Conservation (phyloP, 192 early-diverging fungal species). For the Rhizoclosmatium sp. region DNA sequence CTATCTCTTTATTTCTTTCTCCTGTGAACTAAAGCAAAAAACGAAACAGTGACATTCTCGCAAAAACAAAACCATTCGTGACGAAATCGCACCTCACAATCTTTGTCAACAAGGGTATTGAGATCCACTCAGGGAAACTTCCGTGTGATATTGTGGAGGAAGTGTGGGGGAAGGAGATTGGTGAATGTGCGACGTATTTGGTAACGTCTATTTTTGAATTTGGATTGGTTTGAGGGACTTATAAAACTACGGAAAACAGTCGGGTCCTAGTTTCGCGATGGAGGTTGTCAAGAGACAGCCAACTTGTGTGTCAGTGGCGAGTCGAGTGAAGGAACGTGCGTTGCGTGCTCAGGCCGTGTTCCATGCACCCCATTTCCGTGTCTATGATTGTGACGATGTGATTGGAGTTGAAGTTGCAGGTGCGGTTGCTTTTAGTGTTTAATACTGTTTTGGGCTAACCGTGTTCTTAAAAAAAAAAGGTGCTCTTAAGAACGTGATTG, state of each 20-base stretch:
- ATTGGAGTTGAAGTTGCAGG: slow-evolving; percentile 58
- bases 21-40: not conserved
- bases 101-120: slow-evolving; percentile 66
- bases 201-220: slow-evolving; percentile 1
- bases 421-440: not conserved
- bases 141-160: slow-evolving; percentile 56
- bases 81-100: slow-evolving; percentile 52
- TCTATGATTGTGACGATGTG: slow-evolving; percentile 54
- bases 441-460: not conserved
- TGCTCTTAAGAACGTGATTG: slow-evolving; percentile 64
- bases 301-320: slow-evolving; percentile 58
- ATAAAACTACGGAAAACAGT: not conserved
- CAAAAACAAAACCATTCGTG: slow-evolving; percentile 45
- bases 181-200: slow-evolving; percentile 46
- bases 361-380: slow-evolving; percentile 61
- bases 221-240: not conserved
- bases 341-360: slow-evolving; percentile 52
- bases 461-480: slow-evolving; percentile 19
- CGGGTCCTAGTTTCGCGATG: slow-evolving; percentile 60
- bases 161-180: slow-evolving; percentile 50
- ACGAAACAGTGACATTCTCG: slow-evolving; percentile 42
- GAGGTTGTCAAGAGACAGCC: slow-evolving; percentile 57
- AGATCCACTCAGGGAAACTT: slow-evolving; percentile 45
- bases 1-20: slow-evolving; percentile 16
- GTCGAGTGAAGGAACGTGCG: slow-evolving; percentile 34